These are phyloP conservation scores for Metschnikowia sp. DNA, from an alignment of 805 yeast species.

Conservation along the genomic window DNA sequence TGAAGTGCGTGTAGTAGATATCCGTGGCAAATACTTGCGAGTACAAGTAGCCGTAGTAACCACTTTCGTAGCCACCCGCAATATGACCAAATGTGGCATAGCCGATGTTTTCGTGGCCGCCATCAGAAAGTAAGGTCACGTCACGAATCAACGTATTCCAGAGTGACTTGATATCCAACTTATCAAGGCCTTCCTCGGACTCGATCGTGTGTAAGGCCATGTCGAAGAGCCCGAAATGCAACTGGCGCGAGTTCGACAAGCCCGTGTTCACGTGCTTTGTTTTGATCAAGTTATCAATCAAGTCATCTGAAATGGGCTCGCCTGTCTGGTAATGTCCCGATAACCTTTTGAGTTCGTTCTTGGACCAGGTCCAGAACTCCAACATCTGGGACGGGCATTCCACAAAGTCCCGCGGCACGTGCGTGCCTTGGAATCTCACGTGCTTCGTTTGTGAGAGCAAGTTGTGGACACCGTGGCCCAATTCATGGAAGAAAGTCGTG, in stretches of 20 bases:
- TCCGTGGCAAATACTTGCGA: constrained; percentile 84
- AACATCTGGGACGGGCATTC: constrained; percentile 90
- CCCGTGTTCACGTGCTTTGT: constrained; percentile 62
- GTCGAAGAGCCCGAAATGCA: constrained; percentile 77
- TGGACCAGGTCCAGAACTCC: constrained; percentile 86
- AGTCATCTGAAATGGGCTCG: constrained; percentile 49
- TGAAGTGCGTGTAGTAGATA: constrained; percentile 70
- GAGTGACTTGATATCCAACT: constrained; percentile 45
- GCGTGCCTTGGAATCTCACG: constrained; percentile 71
- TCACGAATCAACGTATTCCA: constrained; percentile 71
- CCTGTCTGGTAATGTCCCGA: constrained; percentile 67
- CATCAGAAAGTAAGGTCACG: constrained; percentile 56
- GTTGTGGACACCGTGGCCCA: constrained; percentile 87
- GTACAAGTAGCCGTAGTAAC: constrained; percentile 85
- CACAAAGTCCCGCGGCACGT: constrained; percentile 81
- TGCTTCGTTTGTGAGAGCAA: constrained; percentile 63
- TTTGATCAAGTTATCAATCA: constrained; percentile 14
- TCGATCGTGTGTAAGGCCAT: constrained; percentile 60
- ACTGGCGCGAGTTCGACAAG: constrained; percentile 65
- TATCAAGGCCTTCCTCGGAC: constrained; percentile 38
- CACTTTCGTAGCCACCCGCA: constrained; percentile 81
- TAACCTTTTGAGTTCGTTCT: constrained; percentile 51
- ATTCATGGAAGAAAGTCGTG: constrained; percentile 82
- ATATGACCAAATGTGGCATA: constrained; percentile 76
- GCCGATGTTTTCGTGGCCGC: constrained; percentile 57